These are phyloP conservation scores for Suillus subalutaceus DNA, from an alignment of 768 basidiomycete genomes.

Conservation along the genomic window DNA sequence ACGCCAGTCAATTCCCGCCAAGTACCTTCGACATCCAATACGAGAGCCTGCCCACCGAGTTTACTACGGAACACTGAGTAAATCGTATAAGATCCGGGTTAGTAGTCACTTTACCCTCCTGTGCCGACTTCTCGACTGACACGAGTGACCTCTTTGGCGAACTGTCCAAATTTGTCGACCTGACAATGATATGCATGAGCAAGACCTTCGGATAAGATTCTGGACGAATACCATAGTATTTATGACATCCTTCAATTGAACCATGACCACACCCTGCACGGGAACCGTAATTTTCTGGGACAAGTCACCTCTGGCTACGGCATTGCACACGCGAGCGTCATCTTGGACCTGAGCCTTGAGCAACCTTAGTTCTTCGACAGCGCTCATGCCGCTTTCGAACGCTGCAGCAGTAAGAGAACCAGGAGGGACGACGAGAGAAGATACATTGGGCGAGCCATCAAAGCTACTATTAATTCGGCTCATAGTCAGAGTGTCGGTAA, in stretches of 20 bases:
- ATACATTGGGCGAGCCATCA: constrained; percentile 31
- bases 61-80: constrained; percentile 43
- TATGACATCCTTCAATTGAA: constrained; percentile 79
- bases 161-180: constrained; percentile 79
- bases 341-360: constrained; percentile 86
- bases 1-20: constrained; percentile 84
- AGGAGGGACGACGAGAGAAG: constrained; percentile 51
- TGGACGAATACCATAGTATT: constrained; percentile 56
- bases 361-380: constrained; percentile 73
- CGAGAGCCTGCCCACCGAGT: constrained; percentile 85
- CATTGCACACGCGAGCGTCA: constrained; percentile 79
- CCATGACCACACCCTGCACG: constrained; percentile 79
- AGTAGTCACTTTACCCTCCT: constrained; percentile 53
- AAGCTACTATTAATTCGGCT: constrained; percentile 29
- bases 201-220: constrained; percentile 4
- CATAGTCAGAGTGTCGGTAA: constrained; percentile 48
- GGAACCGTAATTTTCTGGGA: constrained; percentile 80
- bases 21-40: constrained; percentile 88
- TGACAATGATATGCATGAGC: constrained; percentile 19
- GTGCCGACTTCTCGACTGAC: constrained; percentile 85
- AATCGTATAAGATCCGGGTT: constrained; percentile 37
- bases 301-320: constrained; percentile 74
- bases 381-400: constrained; percentile 62
- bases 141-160: constrained; percentile 90
- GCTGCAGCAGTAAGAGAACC: constrained; percentile 60